These are phyloP conservation scores for Plantago major DNA, from an alignment of 257 asterid species.

Conservation along the genomic window DNA sequence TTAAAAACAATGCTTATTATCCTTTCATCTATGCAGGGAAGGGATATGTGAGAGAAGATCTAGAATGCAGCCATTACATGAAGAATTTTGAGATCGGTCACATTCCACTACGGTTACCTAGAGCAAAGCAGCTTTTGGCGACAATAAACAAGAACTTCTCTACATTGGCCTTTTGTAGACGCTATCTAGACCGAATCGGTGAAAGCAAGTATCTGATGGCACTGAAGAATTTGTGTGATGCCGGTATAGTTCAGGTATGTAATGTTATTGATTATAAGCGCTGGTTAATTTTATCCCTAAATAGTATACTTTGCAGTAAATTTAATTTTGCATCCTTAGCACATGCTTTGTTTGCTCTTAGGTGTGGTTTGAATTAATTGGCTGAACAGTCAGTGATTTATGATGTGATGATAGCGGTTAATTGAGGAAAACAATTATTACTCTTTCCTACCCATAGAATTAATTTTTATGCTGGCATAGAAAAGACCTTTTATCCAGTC, in stretches of 20 bases:
- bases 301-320: too few species aligned
- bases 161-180: constrained; percentile 93
- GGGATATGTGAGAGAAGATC: constrained; percentile 93
- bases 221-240: constrained; percentile 88
- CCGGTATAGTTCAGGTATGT: constrained; percentile 85
- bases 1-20: constrained; percentile 7
- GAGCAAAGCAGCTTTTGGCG: constrained; percentile 85
- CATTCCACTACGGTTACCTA: constrained; percentile 79
- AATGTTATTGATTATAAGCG: too few species aligned
- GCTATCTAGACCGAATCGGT: constrained; percentile 88
- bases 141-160: constrained; percentile 89
- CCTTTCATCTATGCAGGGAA: constrained; percentile 50
- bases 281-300: not conserved
- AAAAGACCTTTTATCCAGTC: too few species aligned
- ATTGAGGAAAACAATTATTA: too few species aligned
- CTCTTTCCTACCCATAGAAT: too few species aligned
- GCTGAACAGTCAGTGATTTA: too few species aligned
- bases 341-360: too few species aligned
- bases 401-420: too few species aligned
- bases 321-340: too few species aligned
- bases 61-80: constrained; percentile 99
- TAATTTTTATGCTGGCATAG: too few species aligned
- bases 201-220: constrained; percentile 96
- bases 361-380: too few species aligned
- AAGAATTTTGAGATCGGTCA: constrained; percentile 95